A percentile compares a stretch with the other conserved stretches of the same genome.
Conservation (phyloP, 2,329 filamentous ascomycete species). For the Biscogniauxia marginata region DNA sequence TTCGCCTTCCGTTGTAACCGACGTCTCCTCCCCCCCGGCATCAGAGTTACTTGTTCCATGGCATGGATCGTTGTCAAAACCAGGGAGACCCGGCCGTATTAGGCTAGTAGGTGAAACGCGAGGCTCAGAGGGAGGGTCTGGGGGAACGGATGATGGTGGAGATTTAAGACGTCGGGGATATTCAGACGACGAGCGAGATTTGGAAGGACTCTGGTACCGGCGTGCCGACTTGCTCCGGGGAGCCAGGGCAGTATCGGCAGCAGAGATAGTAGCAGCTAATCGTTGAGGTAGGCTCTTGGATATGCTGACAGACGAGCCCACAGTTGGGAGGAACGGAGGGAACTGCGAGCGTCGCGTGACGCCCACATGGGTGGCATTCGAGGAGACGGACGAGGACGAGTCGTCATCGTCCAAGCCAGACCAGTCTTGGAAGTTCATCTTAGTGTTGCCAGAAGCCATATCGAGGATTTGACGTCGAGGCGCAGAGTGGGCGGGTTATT, state of each 20-base stretch:
- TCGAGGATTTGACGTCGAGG: slow-evolving; percentile 18
- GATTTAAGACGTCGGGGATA: slow-evolving; percentile 19
- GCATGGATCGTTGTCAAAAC: neutral
- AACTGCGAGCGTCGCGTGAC: slow-evolving; percentile 23
- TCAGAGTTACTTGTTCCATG: neutral
- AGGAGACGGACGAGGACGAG: slow-evolving; percentile 7
- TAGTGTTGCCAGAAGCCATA: slow-evolving; percentile 19
- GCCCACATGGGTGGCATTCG: slow-evolving; percentile 24
- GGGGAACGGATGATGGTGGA: slow-evolving; percentile 8
- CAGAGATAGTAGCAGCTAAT: slow-evolving; percentile 19
- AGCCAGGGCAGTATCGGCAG: slow-evolving; percentile 10
- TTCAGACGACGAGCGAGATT: slow-evolving; percentile 16
- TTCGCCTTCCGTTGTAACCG: neutral
- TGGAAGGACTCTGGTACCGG: slow-evolving; percentile 11
- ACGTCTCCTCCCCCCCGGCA: too few relatives aligned
- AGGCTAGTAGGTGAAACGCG: slow-evolving; percentile 1
- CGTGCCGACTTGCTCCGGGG: slow-evolving; percentile 11
- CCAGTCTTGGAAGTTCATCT: slow-evolving; percentile 17
- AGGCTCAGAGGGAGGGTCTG: slow-evolving; percentile 2
- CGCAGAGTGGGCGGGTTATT: slow-evolving; percentile 13
- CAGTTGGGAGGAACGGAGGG: slow-evolving; percentile 20
- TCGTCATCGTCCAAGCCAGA: slow-evolving; percentile 16
- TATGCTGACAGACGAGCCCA: slow-evolving; percentile 20
- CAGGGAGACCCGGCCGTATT: neutral
- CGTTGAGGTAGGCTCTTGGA: slow-evolving; percentile 25